These are phyloP conservation scores for Naganishia antarctica DNA, from an alignment of 768 basidiomycete species.

Conservation along the genomic window DNA sequence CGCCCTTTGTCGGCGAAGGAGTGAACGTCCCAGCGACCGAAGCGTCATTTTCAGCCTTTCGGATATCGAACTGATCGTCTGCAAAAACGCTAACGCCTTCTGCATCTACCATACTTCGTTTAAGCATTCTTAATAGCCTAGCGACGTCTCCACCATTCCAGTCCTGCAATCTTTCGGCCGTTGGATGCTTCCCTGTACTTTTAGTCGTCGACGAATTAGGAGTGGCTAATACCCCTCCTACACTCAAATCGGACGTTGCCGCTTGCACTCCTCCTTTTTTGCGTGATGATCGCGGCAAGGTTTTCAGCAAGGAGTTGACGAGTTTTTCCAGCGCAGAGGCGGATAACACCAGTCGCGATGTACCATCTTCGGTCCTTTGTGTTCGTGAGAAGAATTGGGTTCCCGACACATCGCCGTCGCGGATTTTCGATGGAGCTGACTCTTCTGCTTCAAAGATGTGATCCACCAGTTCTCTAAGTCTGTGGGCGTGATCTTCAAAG, in stretches of 20 bases:
- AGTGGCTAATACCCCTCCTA: neutral
- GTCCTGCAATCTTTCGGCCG: constrained; percentile 56
- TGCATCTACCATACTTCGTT: constrained; percentile 69
- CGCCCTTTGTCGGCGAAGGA: constrained; percentile 22
- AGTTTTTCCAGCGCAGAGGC: constrained; percentile 45
- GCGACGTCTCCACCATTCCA: constrained; percentile 62
- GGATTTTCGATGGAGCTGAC: constrained; percentile 58
- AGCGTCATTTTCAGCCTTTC: constrained; percentile 22
- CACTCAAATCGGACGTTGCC: neutral
- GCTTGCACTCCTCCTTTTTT: neutral
- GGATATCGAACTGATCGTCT: constrained; percentile 51
- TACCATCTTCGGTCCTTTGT: constrained; percentile 30
- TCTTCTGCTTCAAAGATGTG: constrained; percentile 83
- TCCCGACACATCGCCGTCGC: constrained; percentile 55
- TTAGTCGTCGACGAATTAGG: neutral
- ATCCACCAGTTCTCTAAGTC: constrained; percentile 68
- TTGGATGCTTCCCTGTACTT: neutral
- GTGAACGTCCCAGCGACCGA: neutral
- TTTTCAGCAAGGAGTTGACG: neutral
- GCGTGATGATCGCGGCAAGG: neutral
- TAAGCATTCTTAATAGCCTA: constrained; percentile 69
- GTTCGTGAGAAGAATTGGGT: constrained; percentile 34
- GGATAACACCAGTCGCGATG: constrained; percentile 38
- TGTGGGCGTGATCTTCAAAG: constrained; percentile 65
- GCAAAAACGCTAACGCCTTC: constrained; percentile 72